These are phyloP conservation scores for Apiospora koreana DNA, from an alignment of 2,329 filamentous ascomycete genomes.

Conservation along the genomic window DNA sequence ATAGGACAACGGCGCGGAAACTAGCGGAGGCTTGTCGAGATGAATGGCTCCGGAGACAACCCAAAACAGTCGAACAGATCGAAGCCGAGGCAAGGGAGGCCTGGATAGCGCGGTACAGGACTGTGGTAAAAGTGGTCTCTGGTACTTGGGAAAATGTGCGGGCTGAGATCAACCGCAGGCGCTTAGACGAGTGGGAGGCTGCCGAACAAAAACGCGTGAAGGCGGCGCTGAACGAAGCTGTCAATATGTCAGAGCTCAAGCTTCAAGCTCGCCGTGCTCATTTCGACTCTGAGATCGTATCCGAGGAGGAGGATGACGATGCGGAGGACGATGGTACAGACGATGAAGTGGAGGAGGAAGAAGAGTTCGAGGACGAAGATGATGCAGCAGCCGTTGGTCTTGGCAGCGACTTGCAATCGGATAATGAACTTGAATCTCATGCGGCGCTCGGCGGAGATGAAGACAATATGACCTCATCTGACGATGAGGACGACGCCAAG, in stretches of 20 bases:
- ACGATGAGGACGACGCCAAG: slow-evolving; percentile 59
- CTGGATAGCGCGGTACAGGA: slow-evolving; percentile 69
- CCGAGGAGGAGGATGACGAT: slow-evolving; percentile 43
- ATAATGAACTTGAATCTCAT: slow-evolving; percentile 30
- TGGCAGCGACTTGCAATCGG: slow-evolving; percentile 21
- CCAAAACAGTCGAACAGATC: slow-evolving; percentile 78
- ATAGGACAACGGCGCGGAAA: slow-evolving; percentile 75
- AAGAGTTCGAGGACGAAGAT: slow-evolving; percentile 49
- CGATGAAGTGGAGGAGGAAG: slow-evolving; percentile 50
- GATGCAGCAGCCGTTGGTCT: slow-evolving; percentile 39
- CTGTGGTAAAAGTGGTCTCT: slow-evolving; percentile 60
- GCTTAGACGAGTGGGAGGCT: slow-evolving; percentile 63
- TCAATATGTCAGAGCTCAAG: slow-evolving; percentile 70
- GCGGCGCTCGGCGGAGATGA: slow-evolving; percentile 47
- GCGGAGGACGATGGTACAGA: slow-evolving; percentile 41
- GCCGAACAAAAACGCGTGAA: slow-evolving; percentile 65
- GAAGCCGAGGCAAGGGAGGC: slow-evolving; percentile 73
- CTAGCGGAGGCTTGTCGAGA: slow-evolving; percentile 78
- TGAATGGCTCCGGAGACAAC: slow-evolving; percentile 72
- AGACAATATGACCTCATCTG: slow-evolving; percentile 64
- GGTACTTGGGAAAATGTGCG: slow-evolving; percentile 67
- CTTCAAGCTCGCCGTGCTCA: slow-evolving; percentile 61
- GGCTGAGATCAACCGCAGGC: slow-evolving; percentile 59
- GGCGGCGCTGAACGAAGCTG: slow-evolving; percentile 72
- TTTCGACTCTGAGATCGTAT: slow-evolving; percentile 52